These are phyloP conservation scores for Bipolaris victoriae DNA, from an alignment of 2,329 filamentous ascomycete genomes.

Conservation along the genomic window DNA sequence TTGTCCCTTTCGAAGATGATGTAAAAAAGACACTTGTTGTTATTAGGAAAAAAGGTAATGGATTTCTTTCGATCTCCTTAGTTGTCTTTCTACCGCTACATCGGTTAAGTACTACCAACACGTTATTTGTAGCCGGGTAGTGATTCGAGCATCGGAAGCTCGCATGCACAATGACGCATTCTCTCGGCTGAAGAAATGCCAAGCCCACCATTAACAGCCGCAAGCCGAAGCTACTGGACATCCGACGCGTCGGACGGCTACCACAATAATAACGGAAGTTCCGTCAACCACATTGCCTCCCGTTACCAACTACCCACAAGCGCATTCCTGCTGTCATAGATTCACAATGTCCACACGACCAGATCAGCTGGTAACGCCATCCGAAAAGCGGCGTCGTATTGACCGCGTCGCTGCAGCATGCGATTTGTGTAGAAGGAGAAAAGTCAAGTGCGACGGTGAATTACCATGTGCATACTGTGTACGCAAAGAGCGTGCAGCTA, in stretches of 20 bases:
- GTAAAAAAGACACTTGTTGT: no score
- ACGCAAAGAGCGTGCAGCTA: conserved; percentile 49
- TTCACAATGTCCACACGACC: conserved; percentile 4
- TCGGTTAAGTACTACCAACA: no score
- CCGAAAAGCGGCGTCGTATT: conserved; percentile 32
- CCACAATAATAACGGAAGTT: conserved; percentile 5
- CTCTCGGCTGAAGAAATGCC: conserved; percentile 5
- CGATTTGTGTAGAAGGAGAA: conserved; percentile 40
- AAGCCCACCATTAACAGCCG: conserved; percentile 4
- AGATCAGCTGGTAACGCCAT: conserved; percentile 8
- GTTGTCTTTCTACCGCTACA: no score
- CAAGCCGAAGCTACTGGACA: conserved; percentile 1
- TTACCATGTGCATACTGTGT: conserved; percentile 59
- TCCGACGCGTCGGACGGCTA: conserved; percentile 5
- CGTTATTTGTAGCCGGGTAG: no score
- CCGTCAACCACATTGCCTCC: not conserved
- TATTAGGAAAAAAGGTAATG: no score
- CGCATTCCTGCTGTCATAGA: not conserved
- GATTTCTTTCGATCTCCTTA: no score
- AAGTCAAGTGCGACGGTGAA: conserved; percentile 60
- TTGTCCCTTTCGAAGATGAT: no score
- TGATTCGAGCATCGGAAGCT: no score
- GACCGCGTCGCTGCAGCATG: conserved; percentile 40
- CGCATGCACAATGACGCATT: not conserved
- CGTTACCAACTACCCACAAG: not conserved